Evolutionary conservation across 2,329 filamentous ascomycete genomes (phyloP), one percentile per base, ranked within the genome.

Genomic region (Pseudocercospora vitis): DNA sequence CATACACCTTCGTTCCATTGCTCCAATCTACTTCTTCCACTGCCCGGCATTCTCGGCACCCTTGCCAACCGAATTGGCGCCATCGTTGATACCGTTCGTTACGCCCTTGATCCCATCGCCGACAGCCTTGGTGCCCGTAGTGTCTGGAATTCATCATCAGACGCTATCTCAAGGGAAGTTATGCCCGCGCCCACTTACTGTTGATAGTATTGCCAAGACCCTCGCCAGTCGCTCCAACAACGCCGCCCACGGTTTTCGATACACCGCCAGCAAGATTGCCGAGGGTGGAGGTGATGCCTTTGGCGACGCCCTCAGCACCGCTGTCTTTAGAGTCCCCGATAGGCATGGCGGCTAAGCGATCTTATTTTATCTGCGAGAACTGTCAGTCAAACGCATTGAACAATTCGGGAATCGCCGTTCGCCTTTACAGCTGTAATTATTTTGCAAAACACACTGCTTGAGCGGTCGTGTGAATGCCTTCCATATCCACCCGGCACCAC

Each of bases 211-310:
- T 73, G 31, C 74, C 75, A 19, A 76, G 60, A 14, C 74, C 75
- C 28, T 72, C 65, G 33, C 75, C 75, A 9, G 73, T 63, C 11
- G 74, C 71, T 39, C 75, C 80, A 11, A 81, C 76, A 1, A 82
- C 73, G 24, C 78, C 77, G 11, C 80, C 79, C 2, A 78, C 71
- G 2, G 78, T 81, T 55, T 77, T 76, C 5, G 77, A 74, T 14
- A 81, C 67, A 29, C 80, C 80, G n/a, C 78, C 79, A 33, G 76
- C 74, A 0, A 76, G 76, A 64, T 82, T 82, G 46, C 80, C 80
- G 21, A 68, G 28, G 6, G 66, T 67, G 7, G 66, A 68, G 7
- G 67, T 69, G 9, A 68, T 65, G 52, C 63, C 58, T 52, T 69
- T 68, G n/a, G 65, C 66, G 9, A 56, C 63, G 19, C 64, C 62